Evolutionary conservation across 2,329 filamentous ascomycete genomes (phyloP).

Genomic region (Sclerotinia trifoliorum): DNA sequence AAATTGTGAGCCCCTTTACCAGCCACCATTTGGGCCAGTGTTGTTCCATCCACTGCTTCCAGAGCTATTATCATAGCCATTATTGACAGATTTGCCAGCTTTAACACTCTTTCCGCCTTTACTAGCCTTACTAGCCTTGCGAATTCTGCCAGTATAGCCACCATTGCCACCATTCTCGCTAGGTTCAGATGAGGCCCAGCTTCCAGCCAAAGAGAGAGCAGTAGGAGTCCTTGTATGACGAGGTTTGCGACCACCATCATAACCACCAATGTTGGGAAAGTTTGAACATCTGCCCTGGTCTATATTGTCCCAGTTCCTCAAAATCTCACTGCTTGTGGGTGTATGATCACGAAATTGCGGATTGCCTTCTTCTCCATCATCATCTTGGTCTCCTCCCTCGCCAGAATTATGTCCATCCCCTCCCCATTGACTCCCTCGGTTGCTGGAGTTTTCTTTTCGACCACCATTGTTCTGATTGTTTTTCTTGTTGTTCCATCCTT

Average conservation of each 20-base stretch:
- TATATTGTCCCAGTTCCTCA: neutral
- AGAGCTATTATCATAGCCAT: neutral
- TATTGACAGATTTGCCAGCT: neutral
- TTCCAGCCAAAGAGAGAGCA: constrained; percentile 15
- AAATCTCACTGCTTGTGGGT: constrained; percentile 11
- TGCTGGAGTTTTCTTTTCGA: neutral
- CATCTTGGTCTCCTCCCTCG: constrained; percentile 5
- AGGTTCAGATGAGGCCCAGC: neutral
- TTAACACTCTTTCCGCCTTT: neutral
- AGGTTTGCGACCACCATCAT: neutral
- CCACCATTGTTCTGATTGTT: constrained; percentile 1
- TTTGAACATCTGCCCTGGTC: constrained; percentile 1
- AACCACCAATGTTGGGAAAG: neutral
- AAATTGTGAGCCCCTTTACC: neutral
- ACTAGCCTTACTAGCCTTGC: neutral
- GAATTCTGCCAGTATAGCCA: neutral
- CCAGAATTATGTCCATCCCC: constrained; percentile 17
- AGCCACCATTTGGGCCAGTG: neutral
- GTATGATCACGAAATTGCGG: constrained; percentile 2
- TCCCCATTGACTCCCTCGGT: constrained; percentile 13
- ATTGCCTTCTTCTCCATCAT: constrained; percentile 6
- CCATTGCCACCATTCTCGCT: neutral
- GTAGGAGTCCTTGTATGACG: neutral
- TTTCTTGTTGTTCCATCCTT: constrained; percentile 18
- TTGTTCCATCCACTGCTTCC: constrained; percentile 6